Conservation (phyloP, 768 basidiomycete species). For the Paxillus rubicundulus region DNA sequence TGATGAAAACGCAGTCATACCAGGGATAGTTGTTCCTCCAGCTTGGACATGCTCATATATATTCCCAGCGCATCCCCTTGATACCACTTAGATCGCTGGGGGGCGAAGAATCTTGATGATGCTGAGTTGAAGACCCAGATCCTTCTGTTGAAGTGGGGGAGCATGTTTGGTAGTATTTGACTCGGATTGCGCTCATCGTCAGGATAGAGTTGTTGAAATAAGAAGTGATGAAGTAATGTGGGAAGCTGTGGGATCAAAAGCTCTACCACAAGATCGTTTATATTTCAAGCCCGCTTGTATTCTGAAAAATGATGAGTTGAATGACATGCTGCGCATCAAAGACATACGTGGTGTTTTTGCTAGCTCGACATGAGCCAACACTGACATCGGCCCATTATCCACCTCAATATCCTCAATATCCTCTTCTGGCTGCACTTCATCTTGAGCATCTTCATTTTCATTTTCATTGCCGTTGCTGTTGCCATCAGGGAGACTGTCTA, state of each 20-base stretch:
- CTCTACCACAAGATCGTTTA: background rate
- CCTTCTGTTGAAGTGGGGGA: background rate
- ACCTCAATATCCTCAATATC: no score
- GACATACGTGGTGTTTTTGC: background rate
- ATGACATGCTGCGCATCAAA: background rate
- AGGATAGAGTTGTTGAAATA: conserved; percentile 1
- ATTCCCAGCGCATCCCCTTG: conserved; percentile 24
- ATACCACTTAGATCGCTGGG: conserved; percentile 28
- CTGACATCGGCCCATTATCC: background rate
- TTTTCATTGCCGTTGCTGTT: no score
- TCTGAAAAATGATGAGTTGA: background rate
- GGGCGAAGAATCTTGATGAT: conserved; percentile 21
- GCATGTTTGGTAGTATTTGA: background rate
- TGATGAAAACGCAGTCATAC: conserved; percentile 24
- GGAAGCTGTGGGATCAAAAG: background rate
- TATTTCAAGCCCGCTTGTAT: background rate
- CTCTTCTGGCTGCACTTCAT: no score
- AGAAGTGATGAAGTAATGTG: background rate
- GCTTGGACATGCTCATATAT: conserved; percentile 14
- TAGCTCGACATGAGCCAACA: background rate
- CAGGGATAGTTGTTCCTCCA: conserved; percentile 15
- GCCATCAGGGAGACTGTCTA: no score
- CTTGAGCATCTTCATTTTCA: no score
- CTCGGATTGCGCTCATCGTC: conserved; percentile 3
- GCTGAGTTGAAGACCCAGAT: conserved; percentile 24